Evolutionary conservation across 73 alveolate genomes (phyloP), one percentile per base, ranked within the genome.

Genomic region (Breviolum minutum): DNA sequence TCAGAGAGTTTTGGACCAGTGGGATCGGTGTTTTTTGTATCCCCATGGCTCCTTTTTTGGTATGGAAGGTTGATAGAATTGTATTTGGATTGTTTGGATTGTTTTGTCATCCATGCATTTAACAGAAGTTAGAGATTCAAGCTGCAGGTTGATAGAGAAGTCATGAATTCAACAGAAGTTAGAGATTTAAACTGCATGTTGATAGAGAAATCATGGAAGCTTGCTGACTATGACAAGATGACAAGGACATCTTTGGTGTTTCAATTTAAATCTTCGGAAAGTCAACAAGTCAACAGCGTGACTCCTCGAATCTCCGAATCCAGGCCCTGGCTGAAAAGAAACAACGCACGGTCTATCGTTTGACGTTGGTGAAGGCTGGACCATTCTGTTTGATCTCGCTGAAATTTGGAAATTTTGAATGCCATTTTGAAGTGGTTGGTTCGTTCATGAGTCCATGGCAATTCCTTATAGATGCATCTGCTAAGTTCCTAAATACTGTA

Each of bases 271-370:
- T 40, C 54, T 2, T 40, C 54, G 54, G 54, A 40, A 40, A 40
- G 54, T 40, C 54, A 40, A 40, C 54, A 17, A 22, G 17, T 14
- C 6, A 66, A 66, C 74, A 66, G 11, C 17, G 77, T 68, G 77
- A 14, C 1, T 2, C 77, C 17, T 68, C 77, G 24, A 68, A 68
- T 68, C 77, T 68, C n/a, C n/a, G 54, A 40, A 11, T 30, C 20
- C 27, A 92, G 98, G 98, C 98, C 7, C 24, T 95, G 91, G 70
- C 73, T 29, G 99, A 71, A 70, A 82, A 84, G 91, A 68, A 70
- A 69, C 99, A 95, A 91, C 88, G 99, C 14, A 95, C 99, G 66
- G 95, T 85, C 89, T 95, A 95, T 62, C 88, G 99, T 3, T 90
- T 95, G 10, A 95, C 99, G 16, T 82, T 95, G 60, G 99, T 95